Evolutionary conservation across 2,329 filamentous ascomycete species (phyloP).

Genomic region (Coniochaeta sp.): DNA sequence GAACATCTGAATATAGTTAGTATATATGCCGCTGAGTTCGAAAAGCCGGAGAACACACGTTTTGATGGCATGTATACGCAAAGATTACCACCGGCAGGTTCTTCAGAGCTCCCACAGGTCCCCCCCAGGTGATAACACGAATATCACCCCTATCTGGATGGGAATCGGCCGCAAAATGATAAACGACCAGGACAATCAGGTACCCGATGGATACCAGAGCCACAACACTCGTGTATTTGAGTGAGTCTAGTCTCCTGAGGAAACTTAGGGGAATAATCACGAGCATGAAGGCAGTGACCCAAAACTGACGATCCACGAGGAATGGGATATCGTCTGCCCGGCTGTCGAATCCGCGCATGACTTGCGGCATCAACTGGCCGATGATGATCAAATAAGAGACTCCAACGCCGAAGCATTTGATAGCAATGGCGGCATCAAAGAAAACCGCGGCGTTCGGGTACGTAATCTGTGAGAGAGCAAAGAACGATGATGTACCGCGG

Average conservation of each 20-base stretch:
- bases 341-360: constrained; percentile 72
- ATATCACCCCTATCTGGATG: constrained; percentile 65
- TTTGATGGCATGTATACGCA: constrained; percentile 99
- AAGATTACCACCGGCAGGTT: constrained; percentile 94
- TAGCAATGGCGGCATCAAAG: constrained; percentile 90
- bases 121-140: constrained; percentile 69
- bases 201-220: constrained; percentile 92
- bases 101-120: constrained; percentile 70
- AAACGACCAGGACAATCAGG: constrained; percentile 84
- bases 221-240: constrained; percentile 94
- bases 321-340: constrained; percentile 59
- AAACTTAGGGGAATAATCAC: constrained; percentile 93
- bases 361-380: constrained; percentile 94
- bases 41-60: constrained; percentile 47
- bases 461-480: constrained; percentile 92
- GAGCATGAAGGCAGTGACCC: constrained; percentile 97
- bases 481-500: constrained; percentile 82
- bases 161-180: constrained; percentile 80
- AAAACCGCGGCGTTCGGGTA: constrained; percentile 94
- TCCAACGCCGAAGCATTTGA: constrained; percentile 97
- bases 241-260: constrained; percentile 79
- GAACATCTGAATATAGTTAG: constrained; percentile 68
- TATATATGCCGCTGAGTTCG: neutral
- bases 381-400: constrained; percentile 99
- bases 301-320: constrained; percentile 85